Evolutionary conservation across 176 grass and related monocot genomes (phyloP).

Genomic region (Phoenix roebelenii): DNA sequence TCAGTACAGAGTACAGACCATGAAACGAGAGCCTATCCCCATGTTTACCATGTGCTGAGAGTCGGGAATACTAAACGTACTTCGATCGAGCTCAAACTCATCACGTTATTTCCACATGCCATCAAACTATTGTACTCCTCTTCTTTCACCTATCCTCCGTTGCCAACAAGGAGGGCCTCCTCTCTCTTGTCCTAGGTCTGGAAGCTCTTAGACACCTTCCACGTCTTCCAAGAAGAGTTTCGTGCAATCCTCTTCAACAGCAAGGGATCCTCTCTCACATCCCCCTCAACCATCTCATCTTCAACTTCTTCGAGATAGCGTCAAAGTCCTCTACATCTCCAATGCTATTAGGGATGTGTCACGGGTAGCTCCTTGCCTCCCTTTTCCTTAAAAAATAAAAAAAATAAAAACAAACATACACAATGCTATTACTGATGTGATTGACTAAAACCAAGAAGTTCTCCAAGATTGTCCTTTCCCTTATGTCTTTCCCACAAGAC

Average conservation of each 20-base stretch:
- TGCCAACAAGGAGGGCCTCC: conserved; percentile 1
- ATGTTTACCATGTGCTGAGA: too few species aligned
- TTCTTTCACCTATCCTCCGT: conserved; percentile 25
- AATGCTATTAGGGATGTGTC: conserved; percentile 59
- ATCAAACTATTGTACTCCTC: conserved; percentile 3
- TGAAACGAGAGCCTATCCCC: too few species aligned
- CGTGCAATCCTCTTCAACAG: conserved; percentile 41
- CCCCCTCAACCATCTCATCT: conserved; percentile 51
- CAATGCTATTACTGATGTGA: conserved; percentile 20
- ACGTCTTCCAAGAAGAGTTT: conserved; percentile 69
- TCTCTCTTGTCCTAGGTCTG: conserved; percentile 60
- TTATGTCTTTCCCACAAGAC: conserved; percentile 6
- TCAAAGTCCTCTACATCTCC: conserved; percentile 90
- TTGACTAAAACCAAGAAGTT: conserved; percentile 65
- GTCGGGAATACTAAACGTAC: too few species aligned
- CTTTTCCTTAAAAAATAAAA: too few species aligned
- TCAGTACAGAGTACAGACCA: too few species aligned
- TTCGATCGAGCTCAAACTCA: too few species aligned
- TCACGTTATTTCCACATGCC: too few species aligned
- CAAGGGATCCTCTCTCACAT: conserved; percentile 1
- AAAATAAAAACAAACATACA: too few species aligned
- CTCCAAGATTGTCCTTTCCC: conserved; percentile 50
- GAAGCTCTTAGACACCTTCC: conserved; percentile 56
- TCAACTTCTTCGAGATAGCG: conserved; percentile 72
- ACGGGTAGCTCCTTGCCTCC: too few species aligned